phyloP scores from a whole-genome alignment of 2,329 filamentous ascomycete species.

The Keithomyces neogunnii region DNA sequence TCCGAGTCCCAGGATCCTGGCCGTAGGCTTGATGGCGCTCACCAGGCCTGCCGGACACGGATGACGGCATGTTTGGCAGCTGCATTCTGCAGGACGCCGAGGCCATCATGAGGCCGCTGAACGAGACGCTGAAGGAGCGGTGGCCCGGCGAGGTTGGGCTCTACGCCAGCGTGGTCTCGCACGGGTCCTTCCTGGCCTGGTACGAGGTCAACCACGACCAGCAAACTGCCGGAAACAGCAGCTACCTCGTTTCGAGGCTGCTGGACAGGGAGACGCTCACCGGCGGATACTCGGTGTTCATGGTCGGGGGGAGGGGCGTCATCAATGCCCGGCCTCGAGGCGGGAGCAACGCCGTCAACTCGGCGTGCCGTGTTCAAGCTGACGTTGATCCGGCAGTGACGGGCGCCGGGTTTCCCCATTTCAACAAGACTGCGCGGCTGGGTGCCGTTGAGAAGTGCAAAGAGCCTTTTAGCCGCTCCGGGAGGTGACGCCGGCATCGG shows the following conservation, averaged over 20 bases:
- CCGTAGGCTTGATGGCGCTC: constrained; percentile 8
- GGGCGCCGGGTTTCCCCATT: not conserved
- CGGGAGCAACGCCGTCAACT: not conserved
- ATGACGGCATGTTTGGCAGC: not conserved
- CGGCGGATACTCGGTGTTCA: not conserved
- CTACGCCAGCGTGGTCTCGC: not conserved
- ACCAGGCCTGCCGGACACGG: constrained; percentile 9
- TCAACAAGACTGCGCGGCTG: not conserved
- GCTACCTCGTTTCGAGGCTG: not conserved
- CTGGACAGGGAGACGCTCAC: not conserved
- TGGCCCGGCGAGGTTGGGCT: not conserved
- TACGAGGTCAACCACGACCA: not conserved
- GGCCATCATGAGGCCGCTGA: not conserved
- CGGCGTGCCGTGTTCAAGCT: not conserved
- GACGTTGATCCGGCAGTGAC: not conserved
- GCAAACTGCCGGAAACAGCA: not conserved
- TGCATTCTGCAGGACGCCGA: not conserved
- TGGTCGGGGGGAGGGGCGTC: not conserved
- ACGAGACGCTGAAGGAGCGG: not conserved
- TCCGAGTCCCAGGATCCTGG: not conserved
- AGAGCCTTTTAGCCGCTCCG: not conserved
- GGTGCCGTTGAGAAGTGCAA: not conserved
- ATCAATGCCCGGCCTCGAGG: not conserved
- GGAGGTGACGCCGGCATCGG: constrained; percentile 27
- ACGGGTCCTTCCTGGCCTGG: not conserved